Evolutionary conservation across 169 alveolate species (phyloP).

Genomic region (Eimeria mitis): DNA sequence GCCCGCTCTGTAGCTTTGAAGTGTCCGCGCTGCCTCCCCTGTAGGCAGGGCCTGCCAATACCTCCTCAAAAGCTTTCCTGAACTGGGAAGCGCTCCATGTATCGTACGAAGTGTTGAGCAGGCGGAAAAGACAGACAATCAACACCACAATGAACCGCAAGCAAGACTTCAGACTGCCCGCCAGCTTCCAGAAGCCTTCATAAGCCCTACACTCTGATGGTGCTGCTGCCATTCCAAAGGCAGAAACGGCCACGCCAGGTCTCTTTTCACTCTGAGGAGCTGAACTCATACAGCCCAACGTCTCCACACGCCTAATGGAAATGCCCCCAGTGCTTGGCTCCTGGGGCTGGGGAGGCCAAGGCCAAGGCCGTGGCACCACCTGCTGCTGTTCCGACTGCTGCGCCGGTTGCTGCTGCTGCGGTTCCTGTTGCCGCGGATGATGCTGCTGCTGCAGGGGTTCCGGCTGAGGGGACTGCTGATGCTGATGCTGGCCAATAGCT

Average conservation of each 20-base stretch:
- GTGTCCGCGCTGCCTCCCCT: not conserved
- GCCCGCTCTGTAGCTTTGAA: not conserved
- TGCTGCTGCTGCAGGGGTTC: not conserved
- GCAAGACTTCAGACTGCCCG: slow-evolving; percentile 9
- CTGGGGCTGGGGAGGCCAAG: slow-evolving; percentile 17
- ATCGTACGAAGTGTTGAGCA: slow-evolving; percentile 70
- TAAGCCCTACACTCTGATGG: not conserved
- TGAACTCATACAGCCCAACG: not conserved
- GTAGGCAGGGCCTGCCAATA: slow-evolving; percentile 23
- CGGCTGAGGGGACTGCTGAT: not conserved
- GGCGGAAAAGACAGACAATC: slow-evolving; percentile 50
- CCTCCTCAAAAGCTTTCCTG: not conserved
- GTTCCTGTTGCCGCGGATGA: not conserved
- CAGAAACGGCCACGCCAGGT: slow-evolving; percentile 25
- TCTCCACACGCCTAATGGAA: not conserved
- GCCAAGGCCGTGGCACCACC: slow-evolving; percentile 29
- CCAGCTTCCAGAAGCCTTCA: not conserved
- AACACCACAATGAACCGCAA: slow-evolving; percentile 42
- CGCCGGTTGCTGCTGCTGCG: not conserved
- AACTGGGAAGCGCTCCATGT: slow-evolving; percentile 65
- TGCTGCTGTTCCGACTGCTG: slow-evolving; percentile 28
- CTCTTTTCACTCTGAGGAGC: not conserved
- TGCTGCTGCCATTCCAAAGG: not conserved
- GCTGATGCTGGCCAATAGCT: not conserved
- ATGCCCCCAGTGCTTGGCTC: not conserved